Conservation (phyloP, 495 filamentous ascomycete genomes). For the Hapsidospora chrysogenum region DNA sequence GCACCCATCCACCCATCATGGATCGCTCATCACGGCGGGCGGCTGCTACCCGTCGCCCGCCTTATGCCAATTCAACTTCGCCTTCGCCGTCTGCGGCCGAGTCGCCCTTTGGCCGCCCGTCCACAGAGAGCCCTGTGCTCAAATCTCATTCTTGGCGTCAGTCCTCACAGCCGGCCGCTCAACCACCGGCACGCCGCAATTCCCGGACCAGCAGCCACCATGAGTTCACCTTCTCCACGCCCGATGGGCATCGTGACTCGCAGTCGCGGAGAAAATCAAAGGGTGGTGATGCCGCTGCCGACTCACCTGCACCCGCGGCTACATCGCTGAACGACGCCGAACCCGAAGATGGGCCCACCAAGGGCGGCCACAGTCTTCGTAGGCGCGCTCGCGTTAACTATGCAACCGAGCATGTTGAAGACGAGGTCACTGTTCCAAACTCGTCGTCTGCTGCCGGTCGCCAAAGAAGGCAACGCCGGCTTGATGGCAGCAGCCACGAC, state of each 20-base stretch:
- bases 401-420: slow-evolving; percentile 24
- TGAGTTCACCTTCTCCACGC: slow-evolving; percentile 1
- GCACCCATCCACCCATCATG: too few relatives aligned
- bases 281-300: too few relatives aligned
- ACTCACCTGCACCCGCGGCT: slow-evolving; percentile 14
- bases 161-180: too few relatives aligned
- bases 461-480: too few relatives aligned
- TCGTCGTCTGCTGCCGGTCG: too few relatives aligned
- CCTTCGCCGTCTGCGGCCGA: not conserved
- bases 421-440: slow-evolving; percentile 6
- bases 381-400: slow-evolving; percentile 30
- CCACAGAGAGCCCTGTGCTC: too few relatives aligned
- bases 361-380: slow-evolving; percentile 29
- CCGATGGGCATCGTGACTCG: not conserved
- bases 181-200: too few relatives aligned
- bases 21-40: slow-evolving; percentile 1
- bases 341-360: slow-evolving; percentile 18
- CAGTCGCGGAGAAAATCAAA: slow-evolving; percentile 14
- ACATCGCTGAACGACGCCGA: slow-evolving; percentile 8
- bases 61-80: not conserved
- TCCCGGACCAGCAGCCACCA: too few relatives aligned
- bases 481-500: not conserved
- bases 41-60: not conserved
- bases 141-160: too few relatives aligned
- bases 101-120: not conserved